Evolutionary conservation across 768 basidiomycete genomes (phyloP).

Genomic region (Paxillus involutus): DNA sequence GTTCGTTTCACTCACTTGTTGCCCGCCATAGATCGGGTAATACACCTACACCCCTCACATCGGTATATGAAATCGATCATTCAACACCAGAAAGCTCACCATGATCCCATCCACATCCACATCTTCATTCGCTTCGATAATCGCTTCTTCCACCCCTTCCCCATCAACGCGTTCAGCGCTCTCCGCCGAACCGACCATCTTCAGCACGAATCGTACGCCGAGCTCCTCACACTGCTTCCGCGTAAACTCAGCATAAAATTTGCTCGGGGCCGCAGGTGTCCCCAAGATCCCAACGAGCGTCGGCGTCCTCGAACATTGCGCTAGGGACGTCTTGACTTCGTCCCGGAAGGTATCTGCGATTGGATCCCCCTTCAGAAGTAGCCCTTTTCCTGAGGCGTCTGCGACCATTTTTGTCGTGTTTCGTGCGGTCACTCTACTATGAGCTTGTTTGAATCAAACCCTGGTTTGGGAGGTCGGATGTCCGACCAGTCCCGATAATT

Average conservation of each 20-base stretch:
- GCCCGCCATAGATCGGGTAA: constrained; percentile 92
- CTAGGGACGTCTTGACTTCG: constrained; percentile 58
- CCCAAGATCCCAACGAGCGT: constrained; percentile 91
- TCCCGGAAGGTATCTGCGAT: constrained; percentile 70
- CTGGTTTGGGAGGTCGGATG: too few relatives aligned
- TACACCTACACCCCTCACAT: constrained; percentile 60
- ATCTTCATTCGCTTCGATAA: constrained; percentile 94
- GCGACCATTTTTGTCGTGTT: constrained; percentile 21
- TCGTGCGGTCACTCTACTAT: not conserved
- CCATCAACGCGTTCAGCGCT: constrained; percentile 53
- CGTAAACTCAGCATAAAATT: constrained; percentile 88
- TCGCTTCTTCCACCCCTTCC: constrained; percentile 93
- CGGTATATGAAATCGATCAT: not conserved
- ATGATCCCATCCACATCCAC: constrained; percentile 87
- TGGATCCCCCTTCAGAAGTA: constrained; percentile 76
- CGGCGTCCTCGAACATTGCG: constrained; percentile 44
- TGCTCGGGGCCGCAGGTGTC: constrained; percentile 77
- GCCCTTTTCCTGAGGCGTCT: constrained; percentile 54
- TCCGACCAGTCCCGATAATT: too few relatives aligned
- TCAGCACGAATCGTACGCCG: constrained; percentile 85
- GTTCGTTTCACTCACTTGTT: constrained; percentile 57
- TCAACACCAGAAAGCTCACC: constrained; percentile 48
- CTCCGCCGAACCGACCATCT: constrained; percentile 52
- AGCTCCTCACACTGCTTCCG: constrained; percentile 86
- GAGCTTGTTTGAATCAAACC: not conserved